Percentiles rank a stretch among this genome's conserved stretches.
phyloP scores from a whole-genome alignment of 2,329 filamentous ascomycete genomes.

The Trichoderma hamatum region DNA sequence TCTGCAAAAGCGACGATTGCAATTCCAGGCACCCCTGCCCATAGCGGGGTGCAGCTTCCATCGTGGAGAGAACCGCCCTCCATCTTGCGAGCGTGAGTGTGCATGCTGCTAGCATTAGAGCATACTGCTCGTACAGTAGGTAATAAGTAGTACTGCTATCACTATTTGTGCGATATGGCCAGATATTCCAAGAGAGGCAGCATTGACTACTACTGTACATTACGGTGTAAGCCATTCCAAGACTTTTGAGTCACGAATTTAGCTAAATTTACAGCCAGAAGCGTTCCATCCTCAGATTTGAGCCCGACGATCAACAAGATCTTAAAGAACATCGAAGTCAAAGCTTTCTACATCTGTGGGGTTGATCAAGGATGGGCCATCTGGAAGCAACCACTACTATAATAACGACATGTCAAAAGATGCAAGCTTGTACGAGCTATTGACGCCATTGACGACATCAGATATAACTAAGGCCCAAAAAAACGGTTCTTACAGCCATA shows the following conservation, averaged over 20 bases:
- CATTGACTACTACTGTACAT: background rate
- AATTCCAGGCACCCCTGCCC: constrained; percentile 14
- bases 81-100: background rate
- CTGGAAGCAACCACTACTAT: background rate
- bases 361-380: background rate
- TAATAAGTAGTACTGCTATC: background rate
- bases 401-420: constrained; percentile 4
- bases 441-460: constrained; percentile 19
- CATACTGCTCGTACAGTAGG: background rate
- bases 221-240: background rate
- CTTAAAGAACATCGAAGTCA: constrained; percentile 8
- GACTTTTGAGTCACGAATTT: background rate
- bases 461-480: background rate
- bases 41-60: constrained; percentile 8
- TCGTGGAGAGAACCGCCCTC: constrained; percentile 8
- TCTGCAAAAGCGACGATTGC: constrained; percentile 21
- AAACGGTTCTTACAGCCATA: background rate
- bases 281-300: background rate
- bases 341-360: constrained; percentile 18
- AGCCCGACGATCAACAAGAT: constrained; percentile 14
- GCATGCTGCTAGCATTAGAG: background rate
- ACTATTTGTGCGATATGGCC: background rate
- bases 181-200: background rate
- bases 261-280: background rate
- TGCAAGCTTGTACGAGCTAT: constrained; percentile 5